These are phyloP conservation scores for Macadamia integrifolia DNA, from an alignment of 164 flowering plant genomes.

Conservation along the genomic window DNA sequence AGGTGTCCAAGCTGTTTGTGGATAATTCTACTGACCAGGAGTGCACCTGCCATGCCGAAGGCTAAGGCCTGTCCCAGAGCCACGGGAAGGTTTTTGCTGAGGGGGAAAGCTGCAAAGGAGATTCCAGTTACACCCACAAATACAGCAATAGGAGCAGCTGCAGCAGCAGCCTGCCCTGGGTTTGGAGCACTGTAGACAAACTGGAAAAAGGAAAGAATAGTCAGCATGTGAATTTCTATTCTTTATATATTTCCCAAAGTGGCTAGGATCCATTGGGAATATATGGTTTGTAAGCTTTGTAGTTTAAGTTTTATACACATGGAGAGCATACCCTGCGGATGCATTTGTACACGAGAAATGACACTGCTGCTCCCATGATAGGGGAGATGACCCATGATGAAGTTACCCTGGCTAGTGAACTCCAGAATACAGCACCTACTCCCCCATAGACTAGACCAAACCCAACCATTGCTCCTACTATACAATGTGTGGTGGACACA, in stretches of 20 bases:
- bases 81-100: constrained; percentile 51
- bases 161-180: constrained; percentile 95
- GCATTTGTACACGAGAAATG: constrained; percentile 97
- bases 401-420: constrained; percentile 82
- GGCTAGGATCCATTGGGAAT: background rate
- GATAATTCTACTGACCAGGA: constrained; percentile 56
- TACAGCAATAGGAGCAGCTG: constrained; percentile 92
- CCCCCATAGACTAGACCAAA: constrained; percentile 94
- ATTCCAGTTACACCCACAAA: constrained; percentile 80
- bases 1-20: constrained; percentile 85
- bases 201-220: constrained; percentile 34
- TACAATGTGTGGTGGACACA: constrained; percentile 99
- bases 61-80: constrained; percentile 79
- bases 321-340: constrained; percentile 80
- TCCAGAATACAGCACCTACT: constrained; percentile 94
- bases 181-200: constrained; percentile 98
- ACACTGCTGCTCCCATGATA: constrained; percentile 69
- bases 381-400: constrained; percentile 99
- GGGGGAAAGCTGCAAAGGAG: constrained; percentile 80
- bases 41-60: constrained; percentile 65
- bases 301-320: constrained; percentile 1
- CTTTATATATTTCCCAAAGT: background rate
- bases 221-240: background rate
- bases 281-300: background rate
- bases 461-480: constrained; percentile 98